Evolutionary conservation across 257 asterid species (phyloP), one percentile per base, ranked within the genome.

Genomic region (Primulina tabacum): DNA sequence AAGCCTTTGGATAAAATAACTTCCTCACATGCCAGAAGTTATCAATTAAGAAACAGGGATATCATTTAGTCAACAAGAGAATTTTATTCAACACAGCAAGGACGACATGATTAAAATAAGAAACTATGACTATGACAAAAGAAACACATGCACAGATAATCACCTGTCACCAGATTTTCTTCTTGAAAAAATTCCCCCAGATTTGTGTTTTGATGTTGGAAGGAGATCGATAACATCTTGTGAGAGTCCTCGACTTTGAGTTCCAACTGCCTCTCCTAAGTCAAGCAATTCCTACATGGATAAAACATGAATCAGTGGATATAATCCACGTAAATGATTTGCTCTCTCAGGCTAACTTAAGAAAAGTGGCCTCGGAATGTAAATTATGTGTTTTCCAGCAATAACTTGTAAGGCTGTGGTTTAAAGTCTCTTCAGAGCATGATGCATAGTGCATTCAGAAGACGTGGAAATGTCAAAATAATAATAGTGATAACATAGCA

Each of bases 211-310:
- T 56, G 92, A 83, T 64, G 85, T 78, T 6, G 98, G 98, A 74
- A 92, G 94, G 52, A 76, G 76, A 70, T 89, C 79, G 67, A 92
- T 92, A 66, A 82, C 85, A 71, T 88, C 93, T 76, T 87, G 91
- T 40, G 98, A 77, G 73, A 92, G 95, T 60, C 98, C 98, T 78
- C 95, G 80, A 77, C 82, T 92, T 82, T 92, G 85, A 28, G 88
- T 83, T 70, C 98, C 98, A 59, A 92, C 96, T 38, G 88, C 84
- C 82, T 92, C 98, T 16, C 97, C 98, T 82, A 92, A 83, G 69
- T 88, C 98, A 34, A 92, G 98, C 78, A 92, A 76, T 73, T 92
- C 98, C 98, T 92, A 77, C 69, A 67, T 30, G 72, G 69, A 53
- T 50, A 69, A 52, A 72, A 38, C 53, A 56, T 37, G 65, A 77